These are phyloP conservation scores for Myriangium duriaei DNA, from an alignment of 2,329 filamentous ascomycete genomes.

Conservation along the genomic window DNA sequence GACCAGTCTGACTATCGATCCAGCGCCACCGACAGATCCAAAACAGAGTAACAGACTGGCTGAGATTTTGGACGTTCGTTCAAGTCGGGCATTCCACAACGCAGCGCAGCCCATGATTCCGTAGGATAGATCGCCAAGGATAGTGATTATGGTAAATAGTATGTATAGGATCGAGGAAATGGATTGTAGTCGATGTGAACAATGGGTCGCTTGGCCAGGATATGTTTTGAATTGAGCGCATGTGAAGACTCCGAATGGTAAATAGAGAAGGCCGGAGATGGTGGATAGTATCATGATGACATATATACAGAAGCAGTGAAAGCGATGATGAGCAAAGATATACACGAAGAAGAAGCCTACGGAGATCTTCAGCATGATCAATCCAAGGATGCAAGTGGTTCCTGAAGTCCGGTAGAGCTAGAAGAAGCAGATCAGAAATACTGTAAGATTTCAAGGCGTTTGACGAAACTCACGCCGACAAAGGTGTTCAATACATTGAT, in stretches of 20 bases:
- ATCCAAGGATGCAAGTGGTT: slow-evolving; percentile 62
- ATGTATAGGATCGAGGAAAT: neutral
- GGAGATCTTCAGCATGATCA: slow-evolving; percentile 74
- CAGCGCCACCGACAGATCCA: neutral
- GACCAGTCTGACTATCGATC: neutral
- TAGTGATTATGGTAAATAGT: slow-evolving; percentile 3
- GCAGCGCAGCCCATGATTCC: neutral
- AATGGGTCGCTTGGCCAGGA: neutral
- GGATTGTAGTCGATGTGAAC: neutral
- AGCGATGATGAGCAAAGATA: neutral
- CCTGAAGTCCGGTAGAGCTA: slow-evolving; percentile 33
- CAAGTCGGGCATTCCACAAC: neutral
- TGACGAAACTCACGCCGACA: neutral
- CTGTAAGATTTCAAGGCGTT: no score
- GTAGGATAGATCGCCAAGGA: neutral
- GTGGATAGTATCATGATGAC: neutral
- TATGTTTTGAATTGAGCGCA: slow-evolving; percentile 3
- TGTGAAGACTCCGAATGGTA: neutral
- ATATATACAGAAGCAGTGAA: neutral
- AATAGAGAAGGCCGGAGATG: neutral
- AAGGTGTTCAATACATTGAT: neutral
- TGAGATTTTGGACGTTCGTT: neutral
- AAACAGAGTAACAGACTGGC: slow-evolving; percentile 1
- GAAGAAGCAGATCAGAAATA: neutral
- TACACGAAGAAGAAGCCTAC: slow-evolving; percentile 65